Evolutionary conservation across 768 basidiomycete species (phyloP).

Genomic region (Cubamyces lactineus): DNA sequence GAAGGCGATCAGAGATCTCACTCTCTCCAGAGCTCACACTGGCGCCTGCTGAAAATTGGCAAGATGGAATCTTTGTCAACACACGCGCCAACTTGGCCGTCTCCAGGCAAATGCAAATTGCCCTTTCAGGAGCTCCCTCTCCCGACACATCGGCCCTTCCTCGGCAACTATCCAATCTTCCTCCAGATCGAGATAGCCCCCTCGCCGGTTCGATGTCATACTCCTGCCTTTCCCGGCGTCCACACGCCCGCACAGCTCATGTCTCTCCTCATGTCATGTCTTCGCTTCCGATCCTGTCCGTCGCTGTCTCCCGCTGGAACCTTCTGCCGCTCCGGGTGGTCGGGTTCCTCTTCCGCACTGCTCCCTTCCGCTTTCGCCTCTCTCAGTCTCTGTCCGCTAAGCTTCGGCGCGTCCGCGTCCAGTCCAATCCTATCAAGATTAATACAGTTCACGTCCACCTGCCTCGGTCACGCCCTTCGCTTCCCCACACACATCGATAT

Average conservation of each 20-base stretch:
- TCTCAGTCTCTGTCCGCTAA: not conserved
- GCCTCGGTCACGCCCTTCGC: not conserved
- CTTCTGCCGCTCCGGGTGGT: conserved; percentile 20
- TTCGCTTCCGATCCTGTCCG: conserved; percentile 27
- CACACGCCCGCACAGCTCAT: conserved; percentile 16
- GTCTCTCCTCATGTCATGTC: conserved; percentile 22
- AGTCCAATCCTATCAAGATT: conserved; percentile 11
- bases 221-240: conserved; percentile 1
- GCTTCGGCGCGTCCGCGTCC: not conserved
- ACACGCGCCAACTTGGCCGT: conserved; percentile 22
- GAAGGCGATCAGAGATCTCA: conserved; percentile 37
- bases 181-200: conserved; percentile 16
- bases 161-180: conserved; percentile 30
- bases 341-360: conserved; percentile 14
- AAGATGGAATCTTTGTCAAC: conserved; percentile 28
- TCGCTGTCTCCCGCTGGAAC: conserved; percentile 18
- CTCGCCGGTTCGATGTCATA: conserved; percentile 12
- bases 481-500: not conserved
- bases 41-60: conserved; percentile 23
- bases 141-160: conserved; percentile 25
- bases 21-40: conserved; percentile 22
- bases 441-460: conserved; percentile 6
- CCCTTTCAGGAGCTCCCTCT: conserved; percentile 13
- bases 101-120: conserved; percentile 25
- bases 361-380: conserved; percentile 5